Percentiles rank a stretch among this genome's conserved stretches.
phyloP scores from a whole-genome alignment of 2,329 filamentous ascomycete genomes.

The Microdochium nivale region DNA sequence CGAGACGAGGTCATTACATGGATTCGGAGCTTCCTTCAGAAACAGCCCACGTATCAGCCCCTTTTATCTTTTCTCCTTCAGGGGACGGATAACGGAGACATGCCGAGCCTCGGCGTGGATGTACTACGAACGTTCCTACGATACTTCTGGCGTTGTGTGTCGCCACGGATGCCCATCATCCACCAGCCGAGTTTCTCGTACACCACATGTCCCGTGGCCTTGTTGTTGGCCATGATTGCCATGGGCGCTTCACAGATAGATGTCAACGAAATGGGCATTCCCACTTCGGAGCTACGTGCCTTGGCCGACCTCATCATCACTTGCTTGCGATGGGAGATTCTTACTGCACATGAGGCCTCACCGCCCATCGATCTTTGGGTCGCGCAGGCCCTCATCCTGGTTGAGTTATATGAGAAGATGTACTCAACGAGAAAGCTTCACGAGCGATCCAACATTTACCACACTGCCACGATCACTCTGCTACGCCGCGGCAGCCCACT shows the following conservation, averaged over 20 bases:
- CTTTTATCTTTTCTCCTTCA: conserved; percentile 17
- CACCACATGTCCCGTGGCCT: conserved; percentile 66
- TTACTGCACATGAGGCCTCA: conserved; percentile 71
- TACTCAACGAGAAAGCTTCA: conserved; percentile 75
- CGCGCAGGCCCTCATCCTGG: conserved; percentile 71
- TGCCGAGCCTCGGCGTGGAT: conserved; percentile 53
- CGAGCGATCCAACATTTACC: conserved; percentile 83
- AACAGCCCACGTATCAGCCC: conserved; percentile 30
- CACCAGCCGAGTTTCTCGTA: conserved; percentile 82
- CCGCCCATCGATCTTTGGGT: conserved; percentile 83
- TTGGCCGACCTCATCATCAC: conserved; percentile 55
- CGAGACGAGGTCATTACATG: conserved; percentile 34
- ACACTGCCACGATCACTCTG: conserved; percentile 74
- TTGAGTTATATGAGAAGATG: conserved; percentile 91
- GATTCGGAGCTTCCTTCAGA: conserved; percentile 33
- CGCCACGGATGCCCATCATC: conserved; percentile 77
- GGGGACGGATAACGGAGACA: conserved; percentile 28
- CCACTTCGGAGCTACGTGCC: conserved; percentile 31
- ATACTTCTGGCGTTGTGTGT: conserved; percentile 84
- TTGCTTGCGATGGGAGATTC: conserved; percentile 73
- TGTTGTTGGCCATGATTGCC: conserved; percentile 75
- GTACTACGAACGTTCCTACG: conserved; percentile 80
- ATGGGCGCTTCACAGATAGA: conserved; percentile 76
- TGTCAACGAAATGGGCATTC: conserved; percentile 48
- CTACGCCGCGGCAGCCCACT: conserved; percentile 81